Base-by-base conservation (phyloP, 78 protist species). In the Cavenderia fasciculata region DNA sequence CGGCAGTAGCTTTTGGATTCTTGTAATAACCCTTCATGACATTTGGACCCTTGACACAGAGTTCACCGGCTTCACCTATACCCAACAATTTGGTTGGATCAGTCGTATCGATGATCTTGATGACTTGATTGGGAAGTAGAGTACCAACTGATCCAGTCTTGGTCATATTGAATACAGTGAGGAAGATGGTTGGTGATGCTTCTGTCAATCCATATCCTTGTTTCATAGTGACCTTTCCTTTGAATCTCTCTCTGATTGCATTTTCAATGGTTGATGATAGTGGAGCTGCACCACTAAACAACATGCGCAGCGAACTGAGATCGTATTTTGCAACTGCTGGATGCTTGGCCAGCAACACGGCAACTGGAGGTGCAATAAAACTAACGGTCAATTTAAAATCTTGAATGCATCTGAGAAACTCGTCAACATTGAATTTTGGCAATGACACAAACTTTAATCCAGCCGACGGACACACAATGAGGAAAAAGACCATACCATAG, bases 161-260 rank as follows among this genome's bases (percentile, higher is more conserved):
- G 43, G 4, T n/a, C 8, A 34, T n/a, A 1, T 72, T 62, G 31
- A 27, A 46, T 44, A 72, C 82, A 2, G 77, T 71, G 8, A 88
- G 68, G 27, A 38, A 33, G 16, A 52, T 66, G 1, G 90, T 78
- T 2, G 97, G 98, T 19, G 96, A 91, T 6, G 66, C 0, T 56
- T 97, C 98, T 0, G 97, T 94, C 94, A 96, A 76, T 11, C 98
- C 98, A 25, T 92, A 97, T 1, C 93, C 97, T 74, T 96, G 98
- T 34, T 78, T 72, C 8, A 90, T 54, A 0, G 19, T 27, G 1
- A 70, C 12, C n/a, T 33, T 65, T 2, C 59, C 43, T 6, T 36
- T 41, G 38, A 72, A 73, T 68, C 74, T 59, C 3, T 49, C 8
- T 40, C 68, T 40, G 36, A 56, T 34, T 21, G 18, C 86, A 2